These are phyloP conservation scores for Yamadazyma blattariae DNA, from an alignment of 1,139 yeast species.

Conservation along the genomic window DNA sequence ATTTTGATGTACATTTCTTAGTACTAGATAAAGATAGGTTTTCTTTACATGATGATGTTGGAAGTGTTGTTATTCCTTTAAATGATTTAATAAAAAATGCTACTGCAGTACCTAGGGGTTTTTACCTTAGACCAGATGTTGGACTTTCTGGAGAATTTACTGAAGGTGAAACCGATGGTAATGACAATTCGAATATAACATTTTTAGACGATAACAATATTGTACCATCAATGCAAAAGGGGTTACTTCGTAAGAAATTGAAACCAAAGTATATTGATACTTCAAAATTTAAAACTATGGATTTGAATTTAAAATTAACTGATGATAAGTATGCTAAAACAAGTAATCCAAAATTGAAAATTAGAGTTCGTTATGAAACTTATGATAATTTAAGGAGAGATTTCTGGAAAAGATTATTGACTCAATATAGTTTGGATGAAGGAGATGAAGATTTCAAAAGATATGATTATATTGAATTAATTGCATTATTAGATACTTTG, in stretches of 20 bases:
- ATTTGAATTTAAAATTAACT: slow-evolving; percentile 33
- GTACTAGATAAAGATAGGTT: slow-evolving; percentile 83
- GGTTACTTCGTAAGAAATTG: slow-evolving; percentile 25
- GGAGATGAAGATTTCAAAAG: slow-evolving; percentile 26
- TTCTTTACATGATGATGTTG: slow-evolving; percentile 81
- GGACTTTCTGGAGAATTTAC: slow-evolving; percentile 13
- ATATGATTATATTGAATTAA: slow-evolving; percentile 55
- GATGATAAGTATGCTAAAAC: slow-evolving; percentile 33
- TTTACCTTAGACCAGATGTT: slow-evolving; percentile 5
- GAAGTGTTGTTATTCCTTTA: slow-evolving; percentile 55
- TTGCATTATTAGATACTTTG: slow-evolving; percentile 57
- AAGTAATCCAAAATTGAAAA: slow-evolving; percentile 52
- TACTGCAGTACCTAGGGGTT: slow-evolving; percentile 12
- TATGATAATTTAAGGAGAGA: slow-evolving; percentile 63
- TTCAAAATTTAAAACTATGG: slow-evolving; percentile 42
- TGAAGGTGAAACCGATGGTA: slow-evolving; percentile 14
- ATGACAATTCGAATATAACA: slow-evolving; percentile 11
- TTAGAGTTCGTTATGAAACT: slow-evolving; percentile 67
- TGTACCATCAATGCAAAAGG: slow-evolving; percentile 27
- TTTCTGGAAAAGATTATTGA: slow-evolving; percentile 67
- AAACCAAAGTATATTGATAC: slow-evolving; percentile 35
- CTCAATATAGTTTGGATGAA: slow-evolving; percentile 37
- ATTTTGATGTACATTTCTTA: slow-evolving; percentile 64
- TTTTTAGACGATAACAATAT: slow-evolving; percentile 29
- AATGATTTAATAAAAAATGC: slow-evolving; percentile 37